Evolutionary conservation across 75 land plant genomes (phyloP).

Genomic region (Sequoiadendron giganteum): DNA sequence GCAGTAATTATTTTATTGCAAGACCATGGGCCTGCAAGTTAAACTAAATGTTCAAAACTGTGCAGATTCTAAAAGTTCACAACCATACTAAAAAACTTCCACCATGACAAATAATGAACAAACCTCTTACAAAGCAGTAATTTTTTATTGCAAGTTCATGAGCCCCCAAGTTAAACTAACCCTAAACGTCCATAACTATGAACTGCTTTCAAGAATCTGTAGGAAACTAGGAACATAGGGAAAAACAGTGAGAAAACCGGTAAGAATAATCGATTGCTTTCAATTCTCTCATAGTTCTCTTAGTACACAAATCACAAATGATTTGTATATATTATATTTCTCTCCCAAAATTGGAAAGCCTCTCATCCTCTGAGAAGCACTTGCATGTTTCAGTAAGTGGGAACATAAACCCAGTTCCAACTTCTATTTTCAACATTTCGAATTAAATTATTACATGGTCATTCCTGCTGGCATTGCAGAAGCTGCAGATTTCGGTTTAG

Average conservation of each 20-base stretch:
- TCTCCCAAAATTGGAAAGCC: conserved; percentile 4
- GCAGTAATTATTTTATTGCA: no score
- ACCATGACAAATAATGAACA: no score
- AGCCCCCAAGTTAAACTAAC: no score
- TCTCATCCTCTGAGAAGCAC: neutral
- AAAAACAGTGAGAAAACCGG: neutral
- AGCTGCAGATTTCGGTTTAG: conserved; percentile 50
- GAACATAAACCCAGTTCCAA: neutral
- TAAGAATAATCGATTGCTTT: neutral
- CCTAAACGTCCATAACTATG: no score
- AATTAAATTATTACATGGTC: conserved; percentile 26
- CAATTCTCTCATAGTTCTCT: neutral
- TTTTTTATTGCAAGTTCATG: no score
- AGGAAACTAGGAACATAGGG: neutral
- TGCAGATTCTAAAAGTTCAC: no score
- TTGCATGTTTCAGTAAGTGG: neutral
- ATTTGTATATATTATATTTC: neutral
- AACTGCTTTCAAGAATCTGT: neutral
- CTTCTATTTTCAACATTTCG: neutral
- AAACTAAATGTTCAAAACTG: no score
- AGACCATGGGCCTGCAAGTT: no score
- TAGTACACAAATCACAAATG: neutral
- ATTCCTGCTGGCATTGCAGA: conserved; percentile 56
- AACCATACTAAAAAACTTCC: no score
- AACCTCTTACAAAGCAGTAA: no score